Percentiles rank a stretch among this genome's conserved stretches.
phyloP scores from a whole-genome alignment of 148 eudicot genomes.

The Drosera capensis region DNA sequence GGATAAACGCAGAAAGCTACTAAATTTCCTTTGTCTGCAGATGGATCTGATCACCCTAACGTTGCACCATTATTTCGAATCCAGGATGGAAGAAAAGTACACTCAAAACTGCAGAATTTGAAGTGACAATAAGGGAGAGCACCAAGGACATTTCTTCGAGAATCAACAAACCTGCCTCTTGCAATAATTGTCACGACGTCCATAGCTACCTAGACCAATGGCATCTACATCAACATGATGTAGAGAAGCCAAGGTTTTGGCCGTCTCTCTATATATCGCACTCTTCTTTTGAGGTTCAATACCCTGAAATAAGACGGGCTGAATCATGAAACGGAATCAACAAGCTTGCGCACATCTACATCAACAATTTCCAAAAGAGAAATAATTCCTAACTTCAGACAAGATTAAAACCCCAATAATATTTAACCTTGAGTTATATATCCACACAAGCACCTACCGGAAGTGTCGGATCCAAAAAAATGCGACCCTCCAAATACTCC shows the following conservation, averaged over 20 bases:
- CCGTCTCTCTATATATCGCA: conserved; percentile 49
- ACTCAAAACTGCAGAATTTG: neutral
- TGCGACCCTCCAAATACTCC: conserved; percentile 93
- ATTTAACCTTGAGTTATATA: neutral
- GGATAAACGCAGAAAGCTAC: too few species aligned
- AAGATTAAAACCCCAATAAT: neutral
- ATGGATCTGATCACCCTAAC: too few species aligned
- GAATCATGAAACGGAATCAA: neutral
- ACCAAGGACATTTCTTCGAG: neutral
- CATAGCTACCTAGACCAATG: conserved; percentile 65
- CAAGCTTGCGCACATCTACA: neutral
- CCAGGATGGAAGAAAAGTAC: neutral
- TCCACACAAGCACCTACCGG: conserved; percentile 27
- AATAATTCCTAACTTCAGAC: neutral
- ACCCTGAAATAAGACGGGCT: conserved; percentile 24
- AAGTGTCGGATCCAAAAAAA: conserved; percentile 56
- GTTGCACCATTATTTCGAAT: neutral
- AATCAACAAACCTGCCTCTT: conserved; percentile 54
- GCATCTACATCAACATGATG: conserved; percentile 72
- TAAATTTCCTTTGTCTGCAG: too few species aligned
- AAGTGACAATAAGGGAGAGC: neutral
- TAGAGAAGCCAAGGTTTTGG: conserved; percentile 65
- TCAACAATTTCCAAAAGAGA: neutral
- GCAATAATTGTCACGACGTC: conserved; percentile 70
- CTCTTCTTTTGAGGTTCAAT: conserved; percentile 46